Conservation (phyloP, 176 grass and related monocot genomes). For the Secale cereale region DNA sequence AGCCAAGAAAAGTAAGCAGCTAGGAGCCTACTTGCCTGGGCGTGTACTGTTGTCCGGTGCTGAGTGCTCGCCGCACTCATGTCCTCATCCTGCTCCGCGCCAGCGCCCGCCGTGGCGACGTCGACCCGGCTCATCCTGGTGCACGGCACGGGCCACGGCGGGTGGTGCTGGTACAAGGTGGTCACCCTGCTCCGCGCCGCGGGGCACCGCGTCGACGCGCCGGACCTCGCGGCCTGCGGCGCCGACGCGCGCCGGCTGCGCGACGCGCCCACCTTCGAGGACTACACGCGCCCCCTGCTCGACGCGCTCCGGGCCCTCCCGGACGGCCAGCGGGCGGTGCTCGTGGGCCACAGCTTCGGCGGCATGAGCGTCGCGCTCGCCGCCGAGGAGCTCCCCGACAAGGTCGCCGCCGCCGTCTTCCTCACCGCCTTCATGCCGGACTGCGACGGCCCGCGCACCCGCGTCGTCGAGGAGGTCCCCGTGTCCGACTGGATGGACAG, state of each 20-base stretch:
- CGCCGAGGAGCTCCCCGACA: constrained; percentile 52
- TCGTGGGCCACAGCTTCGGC: constrained; percentile 60
- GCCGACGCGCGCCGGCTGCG: constrained; percentile 24
- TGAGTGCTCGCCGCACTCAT: background rate
- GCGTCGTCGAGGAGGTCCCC: constrained; percentile 12
- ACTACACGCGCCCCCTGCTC: constrained; percentile 56
- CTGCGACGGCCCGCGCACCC: background rate
- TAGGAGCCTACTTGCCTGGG: background rate
- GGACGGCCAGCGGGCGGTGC: constrained; percentile 35
- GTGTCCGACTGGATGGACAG: constrained; percentile 40
- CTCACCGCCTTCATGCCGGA: constrained; percentile 61
- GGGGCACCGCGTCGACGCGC: constrained; percentile 35
- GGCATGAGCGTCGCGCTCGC: constrained; percentile 50
- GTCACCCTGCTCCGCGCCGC: constrained; percentile 34
- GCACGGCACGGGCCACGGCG: constrained; percentile 54
- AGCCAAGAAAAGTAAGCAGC: background rate
- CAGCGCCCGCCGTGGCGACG: background rate
- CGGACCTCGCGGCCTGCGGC: constrained; percentile 51
- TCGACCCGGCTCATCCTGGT: constrained; percentile 49
- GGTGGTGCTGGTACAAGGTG: constrained; percentile 62
- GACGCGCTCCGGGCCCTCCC: constrained; percentile 36
- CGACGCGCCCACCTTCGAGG: constrained; percentile 45
- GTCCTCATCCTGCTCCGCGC: background rate
- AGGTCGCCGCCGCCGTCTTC: constrained; percentile 56
- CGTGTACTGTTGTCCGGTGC: background rate